Conservation (phyloP, 2,329 filamentous ascomycete species). For the Colletotrichum australisinense region DNA sequence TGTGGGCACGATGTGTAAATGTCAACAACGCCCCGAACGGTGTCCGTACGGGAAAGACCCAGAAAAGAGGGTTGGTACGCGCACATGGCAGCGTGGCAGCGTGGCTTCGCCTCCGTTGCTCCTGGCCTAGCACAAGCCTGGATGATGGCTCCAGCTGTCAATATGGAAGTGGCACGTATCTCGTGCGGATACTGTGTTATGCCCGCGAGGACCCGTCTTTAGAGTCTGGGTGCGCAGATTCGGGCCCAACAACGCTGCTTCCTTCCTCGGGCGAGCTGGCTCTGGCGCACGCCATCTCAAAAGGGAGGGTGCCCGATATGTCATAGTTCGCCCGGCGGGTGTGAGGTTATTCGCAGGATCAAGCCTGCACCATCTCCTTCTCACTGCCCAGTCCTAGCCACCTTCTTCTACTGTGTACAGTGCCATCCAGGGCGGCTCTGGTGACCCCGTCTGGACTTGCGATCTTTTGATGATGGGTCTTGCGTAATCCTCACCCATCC, state of each 20-base stretch:
- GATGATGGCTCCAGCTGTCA: background rate
- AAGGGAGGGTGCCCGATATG: slow-evolving; percentile 7
- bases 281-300: slow-evolving; percentile 5
- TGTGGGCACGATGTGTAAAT: background rate
- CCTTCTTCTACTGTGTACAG: too few species aligned
- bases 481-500: background rate
- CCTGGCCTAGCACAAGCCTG: too few species aligned
- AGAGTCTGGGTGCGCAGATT: slow-evolving; percentile 5
- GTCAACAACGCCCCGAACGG: slow-evolving; percentile 4
- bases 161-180: slow-evolving; percentile 8
- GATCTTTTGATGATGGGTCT: background rate
- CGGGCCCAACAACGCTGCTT: background rate
- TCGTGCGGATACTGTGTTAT: background rate
- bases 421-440: background rate
- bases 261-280: background rate
- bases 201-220: background rate
- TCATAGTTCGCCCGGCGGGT: slow-evolving; percentile 4
- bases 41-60: slow-evolving; percentile 18
- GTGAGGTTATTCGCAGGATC: slow-evolving; percentile 10
- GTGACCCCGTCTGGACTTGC: background rate
- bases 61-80: slow-evolving; percentile 19
- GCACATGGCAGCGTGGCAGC: slow-evolving; percentile 25
- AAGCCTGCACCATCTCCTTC: slow-evolving; percentile 14
- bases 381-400: background rate
- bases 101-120: slow-evolving; percentile 3